Evolutionary conservation across 2,329 filamentous ascomycete species (phyloP).

Genomic region (Ceratocystis cacaofunesta): DNA sequence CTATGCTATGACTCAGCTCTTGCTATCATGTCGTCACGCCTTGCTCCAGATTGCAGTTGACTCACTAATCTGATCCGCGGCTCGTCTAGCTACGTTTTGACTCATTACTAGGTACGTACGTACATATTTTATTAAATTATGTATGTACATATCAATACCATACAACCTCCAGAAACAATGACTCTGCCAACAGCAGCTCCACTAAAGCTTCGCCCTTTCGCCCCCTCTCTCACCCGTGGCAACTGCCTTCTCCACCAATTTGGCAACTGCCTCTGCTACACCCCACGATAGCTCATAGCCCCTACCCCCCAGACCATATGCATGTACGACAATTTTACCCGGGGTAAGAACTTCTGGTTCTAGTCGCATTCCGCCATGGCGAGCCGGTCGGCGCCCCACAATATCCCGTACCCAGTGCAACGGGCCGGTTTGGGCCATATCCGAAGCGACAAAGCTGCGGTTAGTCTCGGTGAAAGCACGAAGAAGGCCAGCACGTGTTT

Average conservation of each 20-base stretch:
- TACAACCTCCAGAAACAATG: not conserved
- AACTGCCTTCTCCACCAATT: conserved; percentile 23
- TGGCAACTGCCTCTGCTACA: conserved; percentile 35
- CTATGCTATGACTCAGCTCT: not conserved
- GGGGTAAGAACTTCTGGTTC: conserved; percentile 31
- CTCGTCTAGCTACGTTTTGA: not conserved
- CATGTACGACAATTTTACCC: conserved; percentile 30
- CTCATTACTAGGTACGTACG: not conserved
- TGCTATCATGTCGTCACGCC: not conserved
- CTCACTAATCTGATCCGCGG: not conserved
- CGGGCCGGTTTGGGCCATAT: conserved; percentile 19
- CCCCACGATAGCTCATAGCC: conserved; percentile 49
- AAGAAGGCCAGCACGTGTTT: conserved; percentile 35
- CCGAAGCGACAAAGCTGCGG: conserved; percentile 22
- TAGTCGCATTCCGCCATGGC: conserved; percentile 35
- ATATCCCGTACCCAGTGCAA: conserved; percentile 29
- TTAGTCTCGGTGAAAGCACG: conserved; percentile 25
- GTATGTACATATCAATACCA: not conserved
- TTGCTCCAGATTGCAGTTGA: not conserved
- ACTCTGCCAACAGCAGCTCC: not conserved
- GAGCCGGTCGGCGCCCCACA: conserved; percentile 32
- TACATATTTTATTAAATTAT: too few relatives aligned
- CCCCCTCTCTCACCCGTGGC: too few relatives aligned
- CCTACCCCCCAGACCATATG: conserved; percentile 46
- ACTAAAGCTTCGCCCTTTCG: not conserved